Evolutionary conservation across 2,329 filamentous ascomycete species (phyloP).

Genomic region (Talaromyces albobiverticillius): DNA sequence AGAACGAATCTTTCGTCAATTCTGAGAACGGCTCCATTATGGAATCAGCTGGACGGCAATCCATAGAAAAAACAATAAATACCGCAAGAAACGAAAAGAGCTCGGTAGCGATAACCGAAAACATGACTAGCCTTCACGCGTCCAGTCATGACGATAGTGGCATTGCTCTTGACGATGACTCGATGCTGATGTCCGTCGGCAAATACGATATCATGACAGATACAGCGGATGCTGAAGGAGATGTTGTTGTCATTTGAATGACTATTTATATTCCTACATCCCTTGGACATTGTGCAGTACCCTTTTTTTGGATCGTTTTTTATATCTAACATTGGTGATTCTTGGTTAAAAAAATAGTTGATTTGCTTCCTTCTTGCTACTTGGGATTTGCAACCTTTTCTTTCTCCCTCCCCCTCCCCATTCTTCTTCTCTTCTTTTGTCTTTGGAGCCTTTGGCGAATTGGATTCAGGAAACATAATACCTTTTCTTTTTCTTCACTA

Average conservation of each 20-base stretch:
- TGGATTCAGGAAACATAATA: constrained; percentile 7
- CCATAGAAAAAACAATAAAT: not conserved
- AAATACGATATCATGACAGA: constrained; percentile 48
- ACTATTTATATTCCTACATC: constrained; percentile 2
- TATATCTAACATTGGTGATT: not conserved
- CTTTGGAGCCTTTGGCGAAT: constrained; percentile 10
- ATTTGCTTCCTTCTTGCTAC: constrained; percentile 17
- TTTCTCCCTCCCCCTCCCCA: not conserved
- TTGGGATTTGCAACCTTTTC: constrained; percentile 29
- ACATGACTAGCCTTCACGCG: constrained; percentile 29
- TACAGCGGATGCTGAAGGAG: constrained; percentile 43
- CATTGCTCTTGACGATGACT: constrained; percentile 61
- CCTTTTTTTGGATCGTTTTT: not conserved
- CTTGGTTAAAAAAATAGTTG: constrained; percentile 24
- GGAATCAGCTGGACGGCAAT: not conserved
- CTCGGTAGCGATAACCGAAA: constrained; percentile 42
- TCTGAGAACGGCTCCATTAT: constrained; percentile 1
- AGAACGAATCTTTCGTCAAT: constrained; percentile 38
- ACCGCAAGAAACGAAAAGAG: not conserved
- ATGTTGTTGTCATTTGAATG: constrained; percentile 44
- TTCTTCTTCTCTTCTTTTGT: constrained; percentile 7
- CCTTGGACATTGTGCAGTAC: not conserved
- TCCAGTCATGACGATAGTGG: constrained; percentile 66
- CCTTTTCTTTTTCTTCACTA: constrained; percentile 13
- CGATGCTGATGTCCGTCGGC: constrained; percentile 39